Evolutionary conservation across 1,284 basidiomycete species (phyloP).

Genomic region (Boletus semigastroideus): DNA sequence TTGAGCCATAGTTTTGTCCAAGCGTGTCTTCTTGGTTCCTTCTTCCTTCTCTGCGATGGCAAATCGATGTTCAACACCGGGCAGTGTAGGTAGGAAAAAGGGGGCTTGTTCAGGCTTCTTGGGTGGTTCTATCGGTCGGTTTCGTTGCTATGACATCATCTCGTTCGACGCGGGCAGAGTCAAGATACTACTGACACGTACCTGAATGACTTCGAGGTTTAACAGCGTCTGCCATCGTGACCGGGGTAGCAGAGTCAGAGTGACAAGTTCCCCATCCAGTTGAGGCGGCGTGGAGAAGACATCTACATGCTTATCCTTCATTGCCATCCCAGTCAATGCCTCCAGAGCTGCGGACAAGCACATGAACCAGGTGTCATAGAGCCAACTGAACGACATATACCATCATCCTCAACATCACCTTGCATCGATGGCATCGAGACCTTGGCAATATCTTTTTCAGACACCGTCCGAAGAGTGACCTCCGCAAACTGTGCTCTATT

Average conservation of each 20-base stretch:
- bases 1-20: slow-evolving; percentile 54
- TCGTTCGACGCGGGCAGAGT: background rate
- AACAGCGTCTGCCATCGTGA: slow-evolving; percentile 95
- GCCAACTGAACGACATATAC: slow-evolving; percentile 32
- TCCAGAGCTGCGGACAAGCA: slow-evolving; percentile 54
- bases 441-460: slow-evolving; percentile 72
- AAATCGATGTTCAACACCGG: slow-evolving; percentile 82
- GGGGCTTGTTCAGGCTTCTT: slow-evolving; percentile 95
- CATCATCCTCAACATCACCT: slow-evolving; percentile 76
- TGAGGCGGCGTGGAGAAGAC: slow-evolving; percentile 85
- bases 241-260: slow-evolving; percentile 88
- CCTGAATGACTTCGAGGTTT: slow-evolving; percentile 94
- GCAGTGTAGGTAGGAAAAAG: slow-evolving; percentile 93
- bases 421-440: slow-evolving; percentile 82
- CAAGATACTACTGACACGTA: slow-evolving; percentile 33
- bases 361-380: slow-evolving; percentile 7
- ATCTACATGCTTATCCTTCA: slow-evolving; percentile 60
- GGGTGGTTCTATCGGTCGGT: slow-evolving; percentile 94
- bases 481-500: slow-evolving; percentile 94
- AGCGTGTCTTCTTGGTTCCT: slow-evolving; percentile 45
- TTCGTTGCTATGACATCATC: slow-evolving; percentile 67
- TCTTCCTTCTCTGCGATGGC: slow-evolving; percentile 50
- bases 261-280: slow-evolving; percentile 83
- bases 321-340: slow-evolving; percentile 55
- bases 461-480: slow-evolving; percentile 77